These are phyloP conservation scores for Umbelopsis sp. DNA, from an alignment of 371 early-diverging fungal species.

Conservation along the genomic window DNA sequence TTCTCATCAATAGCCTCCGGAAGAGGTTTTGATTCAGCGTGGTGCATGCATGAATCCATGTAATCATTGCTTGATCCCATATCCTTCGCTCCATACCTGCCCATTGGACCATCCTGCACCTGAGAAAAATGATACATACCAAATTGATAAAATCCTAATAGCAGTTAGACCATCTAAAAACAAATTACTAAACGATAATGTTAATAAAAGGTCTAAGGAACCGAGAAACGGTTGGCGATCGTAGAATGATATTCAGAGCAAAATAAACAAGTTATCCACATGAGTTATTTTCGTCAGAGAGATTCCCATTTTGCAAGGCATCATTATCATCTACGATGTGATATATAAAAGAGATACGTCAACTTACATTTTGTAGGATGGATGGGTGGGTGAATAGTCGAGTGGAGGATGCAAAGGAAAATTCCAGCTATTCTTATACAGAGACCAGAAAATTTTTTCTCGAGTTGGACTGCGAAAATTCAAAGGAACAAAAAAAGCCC, in stretches of 20 bases:
- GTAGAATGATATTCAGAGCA: constrained; percentile 12
- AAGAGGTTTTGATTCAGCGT: constrained; percentile 19
- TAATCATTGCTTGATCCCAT: constrained; percentile 12
- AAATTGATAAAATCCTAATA: neutral
- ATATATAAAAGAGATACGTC: neutral
- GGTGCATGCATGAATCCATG: constrained; percentile 20
- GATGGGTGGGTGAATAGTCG: constrained; percentile 1
- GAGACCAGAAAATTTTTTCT: neutral
- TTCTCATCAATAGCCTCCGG: constrained; percentile 18
- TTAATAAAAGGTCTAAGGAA: neutral
- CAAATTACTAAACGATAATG: neutral
- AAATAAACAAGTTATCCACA: constrained; percentile 14
- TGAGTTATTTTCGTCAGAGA: constrained; percentile 16
- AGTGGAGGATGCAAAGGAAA: neutral
- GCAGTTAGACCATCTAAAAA: neutral
- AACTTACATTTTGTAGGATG: constrained; percentile 2
- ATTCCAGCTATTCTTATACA: neutral
- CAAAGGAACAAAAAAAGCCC: too few relatives aligned
- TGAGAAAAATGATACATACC: neutral
- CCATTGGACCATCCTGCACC: neutral
- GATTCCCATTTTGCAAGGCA: constrained; percentile 16
- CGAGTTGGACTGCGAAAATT: neutral
- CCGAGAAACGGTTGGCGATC: neutral
- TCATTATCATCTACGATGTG: neutral
- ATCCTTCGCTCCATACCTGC: neutral